Percentiles rank a stretch among this genome's conserved stretches.
Conservation (phyloP, 306 rosid species). For the Rosa chinensis region DNA sequence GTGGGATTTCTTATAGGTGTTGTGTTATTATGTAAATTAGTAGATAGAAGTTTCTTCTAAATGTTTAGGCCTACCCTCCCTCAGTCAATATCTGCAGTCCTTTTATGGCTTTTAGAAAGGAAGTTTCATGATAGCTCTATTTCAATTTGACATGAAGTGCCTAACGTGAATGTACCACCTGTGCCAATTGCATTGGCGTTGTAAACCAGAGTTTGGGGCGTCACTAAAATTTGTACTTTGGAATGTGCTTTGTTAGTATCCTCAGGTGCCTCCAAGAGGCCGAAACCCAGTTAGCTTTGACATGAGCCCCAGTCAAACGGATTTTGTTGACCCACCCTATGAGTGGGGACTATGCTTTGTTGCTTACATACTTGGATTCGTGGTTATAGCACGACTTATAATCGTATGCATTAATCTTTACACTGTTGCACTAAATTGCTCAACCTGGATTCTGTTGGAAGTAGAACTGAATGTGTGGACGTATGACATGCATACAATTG, state of each 20-base stretch:
- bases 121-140: background rate
- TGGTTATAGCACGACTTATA: too few species aligned
- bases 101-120: background rate
- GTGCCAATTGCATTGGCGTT: constrained; percentile 5
- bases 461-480: too few species aligned
- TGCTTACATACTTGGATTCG: background rate
- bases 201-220: constrained; percentile 11
- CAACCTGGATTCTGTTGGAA: too few species aligned
- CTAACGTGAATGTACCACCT: background rate
- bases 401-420: too few species aligned
- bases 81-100: background rate
- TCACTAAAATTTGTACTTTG: background rate
- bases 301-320: background rate
- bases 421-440: too few species aligned
- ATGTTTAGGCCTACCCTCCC: constrained; percentile 10
- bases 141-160: constrained; percentile 7
- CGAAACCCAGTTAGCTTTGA: background rate
- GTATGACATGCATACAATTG: too few species aligned
- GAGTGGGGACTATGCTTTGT: background rate
- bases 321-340: background rate
- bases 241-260: background rate
- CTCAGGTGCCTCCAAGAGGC: background rate
- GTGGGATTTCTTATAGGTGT: constrained; percentile 33
- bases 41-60: constrained; percentile 32
- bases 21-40: constrained; percentile 60